phyloP scores from a whole-genome alignment of 1,139 yeast species.

The Yamadazyma dendronema region DNA sequence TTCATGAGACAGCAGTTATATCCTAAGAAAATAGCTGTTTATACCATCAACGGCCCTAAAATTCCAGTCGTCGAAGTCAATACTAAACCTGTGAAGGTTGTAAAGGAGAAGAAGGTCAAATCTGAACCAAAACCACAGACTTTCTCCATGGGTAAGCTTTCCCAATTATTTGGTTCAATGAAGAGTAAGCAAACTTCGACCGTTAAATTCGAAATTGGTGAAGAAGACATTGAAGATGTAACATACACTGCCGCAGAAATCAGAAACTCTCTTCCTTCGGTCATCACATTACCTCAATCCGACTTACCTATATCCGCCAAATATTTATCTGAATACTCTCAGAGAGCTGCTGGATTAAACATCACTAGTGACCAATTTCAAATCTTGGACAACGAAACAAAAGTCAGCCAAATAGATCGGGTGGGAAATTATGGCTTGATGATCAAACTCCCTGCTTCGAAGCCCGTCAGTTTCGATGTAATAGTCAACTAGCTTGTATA shows the following conservation, averaged over 20 bases:
- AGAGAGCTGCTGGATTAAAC: slow-evolving; percentile 27
- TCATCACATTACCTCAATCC: too few relatives aligned
- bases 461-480: too few relatives aligned
- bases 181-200: slow-evolving; percentile 1
- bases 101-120: neutral
- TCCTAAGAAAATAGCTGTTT: slow-evolving; percentile 68
- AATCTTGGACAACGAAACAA: too few relatives aligned
- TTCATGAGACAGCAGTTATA: slow-evolving; percentile 80
- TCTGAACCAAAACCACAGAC: too few relatives aligned
- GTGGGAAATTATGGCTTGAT: too few relatives aligned
- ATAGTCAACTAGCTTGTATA: too few relatives aligned
- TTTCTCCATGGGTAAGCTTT: slow-evolving; percentile 1
- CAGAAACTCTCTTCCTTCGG: too few relatives aligned
- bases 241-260: slow-evolving; percentile 31
- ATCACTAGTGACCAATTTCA: too few relatives aligned
- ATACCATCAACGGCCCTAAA: slow-evolving; percentile 56
- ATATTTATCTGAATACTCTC: slow-evolving; percentile 24
- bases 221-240: slow-evolving; percentile 2
- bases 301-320: too few relatives aligned
- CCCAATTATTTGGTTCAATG: neutral
- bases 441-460: too few relatives aligned
- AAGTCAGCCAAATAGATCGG: too few relatives aligned
- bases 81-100: neutral
- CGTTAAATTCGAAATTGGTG: slow-evolving; percentile 6
- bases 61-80: slow-evolving; percentile 46